Evolutionary conservation across 495 filamentous ascomycete genomes (phyloP).

Genomic region (Talaromyces thailandensis): DNA sequence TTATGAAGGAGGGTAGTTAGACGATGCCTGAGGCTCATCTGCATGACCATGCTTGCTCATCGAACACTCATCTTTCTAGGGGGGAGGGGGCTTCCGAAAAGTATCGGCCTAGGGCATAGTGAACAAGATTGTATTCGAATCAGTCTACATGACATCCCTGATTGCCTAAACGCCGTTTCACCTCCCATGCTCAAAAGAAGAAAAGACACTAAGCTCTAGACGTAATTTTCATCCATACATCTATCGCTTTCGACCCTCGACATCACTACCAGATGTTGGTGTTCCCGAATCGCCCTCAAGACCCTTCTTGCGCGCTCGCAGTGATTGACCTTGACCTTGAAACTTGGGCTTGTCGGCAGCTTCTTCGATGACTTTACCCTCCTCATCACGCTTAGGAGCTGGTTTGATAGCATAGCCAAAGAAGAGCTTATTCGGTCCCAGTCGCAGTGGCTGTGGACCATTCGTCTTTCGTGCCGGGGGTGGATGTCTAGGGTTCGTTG

Average conservation of each 20-base stretch:
- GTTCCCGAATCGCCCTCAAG: conserved; percentile 22
- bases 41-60: not conserved
- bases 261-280: conserved; percentile 26
- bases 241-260: conserved; percentile 18
- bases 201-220: not conserved
- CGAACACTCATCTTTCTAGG: no score
- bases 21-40: not conserved
- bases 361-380: conserved; percentile 47
- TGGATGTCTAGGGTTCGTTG: conserved; percentile 46
- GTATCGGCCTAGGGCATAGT: no score
- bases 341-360: conserved; percentile 61
- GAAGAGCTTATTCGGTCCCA: conserved; percentile 86
- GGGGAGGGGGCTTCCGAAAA: no score
- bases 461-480: conserved; percentile 47
- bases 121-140: not conserved
- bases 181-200: conserved; percentile 1
- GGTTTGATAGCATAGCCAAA: conserved; percentile 92
- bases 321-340: conserved; percentile 79
- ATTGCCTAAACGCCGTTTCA: not conserved
- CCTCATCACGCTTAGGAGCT: conserved; percentile 68
- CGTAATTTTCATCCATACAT: not conserved
- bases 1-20: not conserved
- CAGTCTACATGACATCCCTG: not conserved
- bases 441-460: conserved; percentile 76
- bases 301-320: conserved; percentile 57